phyloP scores from a whole-genome alignment of 352 stramenopile species.

The Phytophthora tubulina region DNA sequence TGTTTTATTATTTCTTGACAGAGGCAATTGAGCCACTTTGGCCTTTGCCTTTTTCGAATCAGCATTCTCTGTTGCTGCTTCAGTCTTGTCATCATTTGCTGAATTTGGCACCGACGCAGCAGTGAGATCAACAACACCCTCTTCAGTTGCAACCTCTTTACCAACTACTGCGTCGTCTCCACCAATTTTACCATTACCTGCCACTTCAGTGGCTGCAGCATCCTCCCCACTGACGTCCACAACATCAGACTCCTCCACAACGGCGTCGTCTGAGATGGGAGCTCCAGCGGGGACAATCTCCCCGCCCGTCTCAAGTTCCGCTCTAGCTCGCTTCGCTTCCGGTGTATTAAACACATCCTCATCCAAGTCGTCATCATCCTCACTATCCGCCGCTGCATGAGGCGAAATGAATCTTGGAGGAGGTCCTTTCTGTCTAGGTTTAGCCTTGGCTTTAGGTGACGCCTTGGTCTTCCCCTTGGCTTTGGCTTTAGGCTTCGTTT shows the following conservation, averaged over 20 bases:
- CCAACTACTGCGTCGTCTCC: neutral
- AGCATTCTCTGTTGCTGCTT: conserved; percentile 12
- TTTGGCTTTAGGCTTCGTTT: conserved; percentile 36
- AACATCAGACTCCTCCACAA: conserved; percentile 29
- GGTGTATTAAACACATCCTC: conserved; percentile 45
- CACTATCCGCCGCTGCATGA: conserved; percentile 38
- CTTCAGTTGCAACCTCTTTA: conserved; percentile 5
- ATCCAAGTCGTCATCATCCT: conserved; percentile 37
- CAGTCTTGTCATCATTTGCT: neutral
- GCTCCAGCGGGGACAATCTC: conserved; percentile 36
- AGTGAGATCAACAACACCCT: conserved; percentile 37
- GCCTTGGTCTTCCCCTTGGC: conserved; percentile 32
- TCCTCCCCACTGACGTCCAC: conserved; percentile 27
- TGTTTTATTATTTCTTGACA: conserved; percentile 6
- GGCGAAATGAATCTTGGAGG: conserved; percentile 43
- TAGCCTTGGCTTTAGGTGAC: conserved; percentile 27
- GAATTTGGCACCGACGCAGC: conserved; percentile 4
- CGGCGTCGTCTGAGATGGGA: conserved; percentile 29
- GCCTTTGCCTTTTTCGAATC: conserved; percentile 27
- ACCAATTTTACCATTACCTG: neutral
- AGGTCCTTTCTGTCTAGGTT: conserved; percentile 28
- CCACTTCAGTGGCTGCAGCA: neutral
- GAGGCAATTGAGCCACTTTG: conserved; percentile 20
- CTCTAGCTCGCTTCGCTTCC: conserved; percentile 38
- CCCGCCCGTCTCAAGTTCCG: conserved; percentile 29